Evolutionary conservation across 306 rosid genomes (phyloP).

Genomic region (Dalbergia oliveri): DNA sequence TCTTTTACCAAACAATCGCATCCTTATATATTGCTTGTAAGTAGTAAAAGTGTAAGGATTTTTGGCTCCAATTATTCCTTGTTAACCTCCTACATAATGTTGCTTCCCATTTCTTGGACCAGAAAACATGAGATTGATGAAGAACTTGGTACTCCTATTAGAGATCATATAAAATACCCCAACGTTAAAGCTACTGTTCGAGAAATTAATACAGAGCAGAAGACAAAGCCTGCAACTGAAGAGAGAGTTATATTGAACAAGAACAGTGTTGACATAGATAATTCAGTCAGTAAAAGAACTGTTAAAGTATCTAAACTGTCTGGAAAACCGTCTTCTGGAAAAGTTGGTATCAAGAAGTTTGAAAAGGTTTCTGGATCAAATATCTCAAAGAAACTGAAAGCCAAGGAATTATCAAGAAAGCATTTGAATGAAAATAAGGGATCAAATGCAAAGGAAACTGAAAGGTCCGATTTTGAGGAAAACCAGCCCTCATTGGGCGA

Average conservation of each 20-base stretch:
- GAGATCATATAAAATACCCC: conserved; percentile 86
- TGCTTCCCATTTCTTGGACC: conserved; percentile 44
- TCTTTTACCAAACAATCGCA: conserved; percentile 75
- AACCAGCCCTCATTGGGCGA: conserved; percentile 56
- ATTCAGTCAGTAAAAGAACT: conserved; percentile 44
- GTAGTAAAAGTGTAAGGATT: conserved; percentile 47
- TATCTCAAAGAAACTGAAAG: conserved; percentile 57
- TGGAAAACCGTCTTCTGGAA: conserved; percentile 50
- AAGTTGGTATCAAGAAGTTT: conserved; percentile 46
- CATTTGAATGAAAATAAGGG: conserved; percentile 47
- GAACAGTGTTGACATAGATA: conserved; percentile 45
- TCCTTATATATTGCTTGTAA: conserved; percentile 93
- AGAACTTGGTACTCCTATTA: conserved; percentile 72
- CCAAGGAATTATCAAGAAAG: conserved; percentile 48
- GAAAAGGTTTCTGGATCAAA: conserved; percentile 55
- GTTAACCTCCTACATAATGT: conserved; percentile 31
- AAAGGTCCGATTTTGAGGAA: conserved; percentile 47
- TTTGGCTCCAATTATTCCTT: conserved; percentile 43
- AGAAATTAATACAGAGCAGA: conserved; percentile 49
- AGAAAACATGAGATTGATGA: conserved; percentile 84
- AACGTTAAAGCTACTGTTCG: conserved; percentile 43
- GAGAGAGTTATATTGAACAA: conserved; percentile 54
- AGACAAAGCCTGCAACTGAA: conserved; percentile 51
- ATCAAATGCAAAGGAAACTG: conserved; percentile 50
- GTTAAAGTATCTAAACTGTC: conserved; percentile 46